Percentiles rank a stretch among this genome's conserved stretches.
Conservation (phyloP, 1,139 yeast species). For the Hanseniaspora sp. region DNA sequence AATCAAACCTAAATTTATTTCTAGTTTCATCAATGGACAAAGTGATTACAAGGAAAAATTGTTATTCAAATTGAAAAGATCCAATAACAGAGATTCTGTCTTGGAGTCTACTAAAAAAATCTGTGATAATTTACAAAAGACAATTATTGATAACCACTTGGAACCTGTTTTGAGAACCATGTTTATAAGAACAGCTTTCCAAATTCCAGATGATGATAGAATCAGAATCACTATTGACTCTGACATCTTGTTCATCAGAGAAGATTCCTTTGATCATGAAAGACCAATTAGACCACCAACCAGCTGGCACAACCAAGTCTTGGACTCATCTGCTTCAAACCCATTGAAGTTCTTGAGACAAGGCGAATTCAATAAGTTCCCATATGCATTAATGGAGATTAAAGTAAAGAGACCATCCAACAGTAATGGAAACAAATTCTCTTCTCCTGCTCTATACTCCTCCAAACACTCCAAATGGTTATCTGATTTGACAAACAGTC, state of each 20-base stretch:
- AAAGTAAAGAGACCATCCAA: slow-evolving; percentile 44
- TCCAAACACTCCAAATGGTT: slow-evolving; percentile 62
- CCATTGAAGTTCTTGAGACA: slow-evolving; percentile 67
- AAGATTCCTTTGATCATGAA: slow-evolving; percentile 72
- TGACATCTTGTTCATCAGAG: slow-evolving; percentile 76
- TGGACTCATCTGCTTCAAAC: slow-evolving; percentile 62
- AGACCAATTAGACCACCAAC: slow-evolving; percentile 83
- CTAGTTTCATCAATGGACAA: slow-evolving; percentile 45
- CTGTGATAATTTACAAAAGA: slow-evolving; percentile 49
- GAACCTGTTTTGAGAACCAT: slow-evolving; percentile 81
- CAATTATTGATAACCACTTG: slow-evolving; percentile 53
- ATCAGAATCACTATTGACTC: slow-evolving; percentile 84
- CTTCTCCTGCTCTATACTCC: slow-evolving; percentile 28
- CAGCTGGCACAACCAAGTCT: slow-evolving; percentile 85
- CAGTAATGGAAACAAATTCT: slow-evolving; percentile 25
- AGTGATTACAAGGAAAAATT: slow-evolving; percentile 38
- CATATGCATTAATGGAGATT: slow-evolving; percentile 84
- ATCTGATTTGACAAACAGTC: slow-evolving; percentile 71
- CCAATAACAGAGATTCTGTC: slow-evolving; percentile 41
- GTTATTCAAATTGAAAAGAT: slow-evolving; percentile 44
- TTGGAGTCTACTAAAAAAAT: slow-evolving; percentile 45
- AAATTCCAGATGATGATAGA: slow-evolving; percentile 93
- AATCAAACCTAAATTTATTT: slow-evolving; percentile 69
- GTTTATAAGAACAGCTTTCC: slow-evolving; percentile 89
- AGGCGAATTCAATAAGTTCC: slow-evolving; percentile 79